Evolutionary conservation across 1,139 yeast species (phyloP).

Genomic region (Candida mesenterica): DNA sequence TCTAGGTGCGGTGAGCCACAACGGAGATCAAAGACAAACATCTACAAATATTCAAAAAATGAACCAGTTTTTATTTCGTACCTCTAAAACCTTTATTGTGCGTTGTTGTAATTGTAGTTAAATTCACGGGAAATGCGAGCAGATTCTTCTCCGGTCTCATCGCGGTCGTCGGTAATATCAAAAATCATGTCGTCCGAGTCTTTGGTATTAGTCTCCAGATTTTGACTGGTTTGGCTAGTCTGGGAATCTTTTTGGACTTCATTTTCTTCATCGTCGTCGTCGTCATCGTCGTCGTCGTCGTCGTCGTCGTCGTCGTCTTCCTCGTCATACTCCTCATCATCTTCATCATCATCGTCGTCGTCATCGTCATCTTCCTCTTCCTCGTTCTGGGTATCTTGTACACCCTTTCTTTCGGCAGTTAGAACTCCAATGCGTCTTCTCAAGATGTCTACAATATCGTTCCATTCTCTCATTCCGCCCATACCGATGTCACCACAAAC

Average conservation of each 20-base stretch:
- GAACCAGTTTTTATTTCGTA: too few relatives aligned
- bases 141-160: constrained; percentile 8
- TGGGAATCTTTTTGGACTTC: constrained; percentile 31
- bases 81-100: constrained; percentile 3
- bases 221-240: constrained; percentile 2
- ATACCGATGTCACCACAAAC: constrained; percentile 96
- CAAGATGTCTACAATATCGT: constrained; percentile 79
- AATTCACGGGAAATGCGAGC: constrained; percentile 4
- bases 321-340: constrained; percentile 30
- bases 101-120: constrained; percentile 8
- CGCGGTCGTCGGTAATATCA: constrained; percentile 25
- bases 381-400: constrained; percentile 18
- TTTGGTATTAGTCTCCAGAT: constrained; percentile 16
- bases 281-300: constrained; percentile 38
- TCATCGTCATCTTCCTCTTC: constrained; percentile 29
- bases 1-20: too few relatives aligned
- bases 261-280: constrained; percentile 35
- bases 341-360: constrained; percentile 21
- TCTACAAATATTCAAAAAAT: too few relatives aligned
- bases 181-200: constrained; percentile 34
- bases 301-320: constrained; percentile 34
- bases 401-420: constrained; percentile 28
- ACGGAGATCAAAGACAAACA: too few relatives aligned
- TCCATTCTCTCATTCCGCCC: constrained; percentile 99
- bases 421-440: constrained; percentile 50